Base-by-base conservation (phyloP, 768 basidiomycete species). In the Tulasnella sp. region DNA sequence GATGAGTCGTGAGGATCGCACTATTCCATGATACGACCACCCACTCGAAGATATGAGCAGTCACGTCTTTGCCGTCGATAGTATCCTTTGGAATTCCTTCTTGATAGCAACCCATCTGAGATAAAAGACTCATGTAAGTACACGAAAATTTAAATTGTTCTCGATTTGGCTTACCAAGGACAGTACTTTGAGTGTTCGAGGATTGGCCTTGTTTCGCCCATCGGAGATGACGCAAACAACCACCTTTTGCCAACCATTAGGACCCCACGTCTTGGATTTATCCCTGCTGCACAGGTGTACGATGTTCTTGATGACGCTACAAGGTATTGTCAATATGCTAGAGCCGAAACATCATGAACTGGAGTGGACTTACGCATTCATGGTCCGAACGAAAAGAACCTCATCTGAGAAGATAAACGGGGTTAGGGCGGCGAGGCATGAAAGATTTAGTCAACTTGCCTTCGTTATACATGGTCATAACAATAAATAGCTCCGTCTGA, bases 31-130 rank as follows among this genome's bases (percentile, higher is more conserved):
- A 6, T n/a, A 37, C 3, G 16, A 4, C 6, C 33, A 68, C 76
- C 56, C 62, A 85, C 79, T 93, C 89, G 61, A 89, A 92, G 54
- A 93, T 87, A 66, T 93, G 90, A 28, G 90, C 90, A 8, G 86
- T 90, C 22, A 89, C 86, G 58, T 90, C 88, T 65, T 88, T 89
- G 37, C 86, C 87, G 19, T 72, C 85, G 27, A 92, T 79, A 8
- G 83, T 80, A 62, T 90, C 85, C 63, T 91, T 91, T 53, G 85
- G 79, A 32, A 90, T 83, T 55, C 88, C 89, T 65, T 91, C 83
- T 69, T 87, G 85, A 64, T 83, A 87, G 63, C 75, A 77, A 27
- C 85, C 84, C 84, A 88, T 87, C 81, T 83, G 53, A 6, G 37
- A 48, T 42, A 54, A 48, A 9, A 47, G 24, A n/a, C n/a, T n/a